phyloP scores from a whole-genome alignment of 176 grass and related monocot species.

The Rhynchospora breviuscula region DNA sequence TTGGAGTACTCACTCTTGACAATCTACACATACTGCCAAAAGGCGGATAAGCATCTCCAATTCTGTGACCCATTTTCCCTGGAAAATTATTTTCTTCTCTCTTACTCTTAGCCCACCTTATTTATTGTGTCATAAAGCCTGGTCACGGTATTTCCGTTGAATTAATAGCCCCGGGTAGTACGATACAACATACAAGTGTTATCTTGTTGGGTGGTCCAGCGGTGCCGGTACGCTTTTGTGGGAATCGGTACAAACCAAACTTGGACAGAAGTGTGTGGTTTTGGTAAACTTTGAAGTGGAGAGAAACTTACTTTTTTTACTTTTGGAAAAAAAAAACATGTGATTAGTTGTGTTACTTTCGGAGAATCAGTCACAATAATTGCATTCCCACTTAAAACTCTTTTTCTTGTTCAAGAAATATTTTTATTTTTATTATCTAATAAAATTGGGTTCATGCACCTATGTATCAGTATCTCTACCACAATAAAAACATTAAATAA shows the following conservation, averaged over 20 bases:
- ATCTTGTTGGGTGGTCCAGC: slow-evolving; percentile 18
- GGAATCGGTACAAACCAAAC: not conserved
- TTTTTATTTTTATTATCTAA: too few relatives aligned
- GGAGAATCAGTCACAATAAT: not conserved
- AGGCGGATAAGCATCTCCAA: slow-evolving; percentile 14
- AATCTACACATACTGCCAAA: slow-evolving; percentile 9
- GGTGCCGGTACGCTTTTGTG: slow-evolving; percentile 3
- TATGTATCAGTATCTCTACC: not conserved
- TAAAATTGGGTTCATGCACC: not conserved
- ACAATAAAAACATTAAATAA: not conserved
- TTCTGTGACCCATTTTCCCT: not conserved
- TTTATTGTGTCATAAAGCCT: slow-evolving; percentile 15
- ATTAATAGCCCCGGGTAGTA: slow-evolving; percentile 7
- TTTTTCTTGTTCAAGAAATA: slow-evolving; percentile 3
- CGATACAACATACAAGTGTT: slow-evolving; percentile 15
- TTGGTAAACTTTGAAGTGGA: not conserved
- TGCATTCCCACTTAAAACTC: not conserved
- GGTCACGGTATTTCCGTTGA: slow-evolving; percentile 16
- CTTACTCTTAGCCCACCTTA: not conserved
- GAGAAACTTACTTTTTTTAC: slow-evolving; percentile 1
- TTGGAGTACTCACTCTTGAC: not conserved
- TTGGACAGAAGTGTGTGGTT: not conserved
- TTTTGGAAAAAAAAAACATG: slow-evolving; percentile 8
- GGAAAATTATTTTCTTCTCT: not conserved
- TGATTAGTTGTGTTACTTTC: slow-evolving; percentile 20